Evolutionary conservation across 495 filamentous ascomycete genomes (phyloP).

Genomic region (Neurospora pannonica): DNA sequence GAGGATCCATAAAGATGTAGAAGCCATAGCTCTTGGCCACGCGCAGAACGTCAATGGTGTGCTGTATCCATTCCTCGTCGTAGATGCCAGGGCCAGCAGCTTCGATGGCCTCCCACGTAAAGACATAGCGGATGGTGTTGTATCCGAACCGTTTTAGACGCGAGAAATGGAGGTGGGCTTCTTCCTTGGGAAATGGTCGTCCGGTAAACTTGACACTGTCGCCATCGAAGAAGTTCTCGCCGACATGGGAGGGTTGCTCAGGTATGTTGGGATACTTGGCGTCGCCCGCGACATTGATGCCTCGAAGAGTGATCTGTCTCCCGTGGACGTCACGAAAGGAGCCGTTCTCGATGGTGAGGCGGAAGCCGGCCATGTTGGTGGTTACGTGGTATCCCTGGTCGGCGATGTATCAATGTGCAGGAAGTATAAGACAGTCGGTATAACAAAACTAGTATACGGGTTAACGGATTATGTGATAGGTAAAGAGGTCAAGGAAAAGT

Average conservation of each 20-base stretch:
- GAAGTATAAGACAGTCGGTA: background rate
- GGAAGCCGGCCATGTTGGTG: constrained; percentile 36
- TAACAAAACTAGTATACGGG: background rate
- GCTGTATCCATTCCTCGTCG: constrained; percentile 86
- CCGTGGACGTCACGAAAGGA: constrained; percentile 58
- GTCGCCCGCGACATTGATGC: constrained; percentile 58
- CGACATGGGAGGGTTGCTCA: constrained; percentile 68
- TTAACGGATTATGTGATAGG: background rate
- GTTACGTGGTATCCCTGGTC: background rate
- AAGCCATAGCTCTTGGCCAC: constrained; percentile 85
- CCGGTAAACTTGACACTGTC: constrained; percentile 86
- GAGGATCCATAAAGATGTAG: constrained; percentile 94
- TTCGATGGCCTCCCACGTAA: constrained; percentile 99
- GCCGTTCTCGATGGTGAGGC: constrained; percentile 70
- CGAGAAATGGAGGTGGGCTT: constrained; percentile 83
- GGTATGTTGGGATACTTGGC: constrained; percentile 64
- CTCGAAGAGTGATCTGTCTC: constrained; percentile 48
- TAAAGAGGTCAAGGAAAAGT: background rate
- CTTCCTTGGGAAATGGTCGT: constrained; percentile 71
- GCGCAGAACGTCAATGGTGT: constrained; percentile 77
- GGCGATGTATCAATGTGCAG: background rate
- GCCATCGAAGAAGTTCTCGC: constrained; percentile 79
- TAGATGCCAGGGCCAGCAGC: constrained; percentile 86
- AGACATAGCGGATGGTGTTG: constrained; percentile 91
- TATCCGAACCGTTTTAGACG: constrained; percentile 81